Conservation (phyloP, 179 eudicot genomes). For the Drosera spatulata region DNA sequence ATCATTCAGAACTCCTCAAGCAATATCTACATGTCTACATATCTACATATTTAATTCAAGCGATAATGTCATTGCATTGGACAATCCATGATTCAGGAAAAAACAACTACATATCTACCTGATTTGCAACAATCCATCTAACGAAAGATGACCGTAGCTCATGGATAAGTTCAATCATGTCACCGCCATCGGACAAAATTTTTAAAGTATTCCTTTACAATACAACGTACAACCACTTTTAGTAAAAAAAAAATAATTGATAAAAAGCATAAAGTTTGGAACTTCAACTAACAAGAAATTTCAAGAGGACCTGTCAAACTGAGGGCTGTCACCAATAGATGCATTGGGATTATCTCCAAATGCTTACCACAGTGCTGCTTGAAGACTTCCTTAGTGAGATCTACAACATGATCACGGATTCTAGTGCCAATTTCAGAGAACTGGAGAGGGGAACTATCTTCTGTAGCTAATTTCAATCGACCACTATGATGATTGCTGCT, state of each 20-base stretch:
- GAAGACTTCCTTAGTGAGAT: constrained; percentile 48
- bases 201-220: constrained; percentile 57
- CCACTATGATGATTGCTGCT: constrained; percentile 35
- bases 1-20: not conserved
- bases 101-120: constrained; percentile 29
- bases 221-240: constrained; percentile 7
- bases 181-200: constrained; percentile 83
- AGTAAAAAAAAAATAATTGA: constrained; percentile 1
- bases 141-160: constrained; percentile 82
- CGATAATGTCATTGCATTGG: not conserved
- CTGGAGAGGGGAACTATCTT: constrained; percentile 35
- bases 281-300: constrained; percentile 5
- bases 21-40: not conserved
- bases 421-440: constrained; percentile 57
- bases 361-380: constrained; percentile 76
- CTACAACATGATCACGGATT: constrained; percentile 57
- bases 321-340: constrained; percentile 41
- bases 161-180: constrained; percentile 80
- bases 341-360: constrained; percentile 68
- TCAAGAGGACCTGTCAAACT: constrained; percentile 39
- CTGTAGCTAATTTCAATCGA: constrained; percentile 35
- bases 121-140: constrained; percentile 64
- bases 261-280: not conserved
- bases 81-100: not conserved
- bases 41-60: not conserved